These are phyloP conservation scores for Zychaea mexicana DNA, from an alignment of 371 early-diverging fungal species.

Conservation along the genomic window DNA sequence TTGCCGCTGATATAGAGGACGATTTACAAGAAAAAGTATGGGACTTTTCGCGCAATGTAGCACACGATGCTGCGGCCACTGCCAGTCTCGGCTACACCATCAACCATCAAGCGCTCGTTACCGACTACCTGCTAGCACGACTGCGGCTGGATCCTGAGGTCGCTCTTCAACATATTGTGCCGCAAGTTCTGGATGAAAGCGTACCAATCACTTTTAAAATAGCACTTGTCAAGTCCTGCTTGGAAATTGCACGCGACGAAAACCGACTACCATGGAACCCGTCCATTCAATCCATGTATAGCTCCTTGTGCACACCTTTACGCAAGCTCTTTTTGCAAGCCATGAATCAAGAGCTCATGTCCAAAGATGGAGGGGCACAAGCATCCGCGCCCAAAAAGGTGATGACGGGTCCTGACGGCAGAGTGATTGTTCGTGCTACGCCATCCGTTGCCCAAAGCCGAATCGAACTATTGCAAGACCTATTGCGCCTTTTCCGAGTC, in stretches of 20 bases:
- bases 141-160: conserved; percentile 68
- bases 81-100: conserved; percentile 43
- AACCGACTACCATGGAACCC: conserved; percentile 75
- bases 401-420: background rate
- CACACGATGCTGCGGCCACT: conserved; percentile 37
- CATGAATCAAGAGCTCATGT: conserved; percentile 11
- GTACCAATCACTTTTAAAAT: conserved; percentile 68
- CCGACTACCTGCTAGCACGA: conserved; percentile 73
- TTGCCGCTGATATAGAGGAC: conserved; percentile 73
- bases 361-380: conserved; percentile 1
- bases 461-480: conserved; percentile 65
- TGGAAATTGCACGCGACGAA: conserved; percentile 71
- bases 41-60: conserved; percentile 54
- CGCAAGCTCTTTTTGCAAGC: conserved; percentile 68
- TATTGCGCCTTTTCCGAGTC: conserved; percentile 69
- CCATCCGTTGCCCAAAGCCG: conserved; percentile 27
- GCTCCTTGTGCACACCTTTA: conserved; percentile 63
- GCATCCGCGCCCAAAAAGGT: background rate
- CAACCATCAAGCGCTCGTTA: conserved; percentile 57
- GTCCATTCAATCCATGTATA: conserved; percentile 61
- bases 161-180: conserved; percentile 62
- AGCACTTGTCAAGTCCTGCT: conserved; percentile 75
- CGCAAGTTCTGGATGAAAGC: conserved; percentile 63
- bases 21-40: conserved; percentile 76
- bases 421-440: background rate